A percentile compares a stretch with the other conserved stretches of the same genome.
phyloP scores from a whole-genome alignment of 2,329 filamentous ascomycete species.

The Aureobasidium pullulans region DNA sequence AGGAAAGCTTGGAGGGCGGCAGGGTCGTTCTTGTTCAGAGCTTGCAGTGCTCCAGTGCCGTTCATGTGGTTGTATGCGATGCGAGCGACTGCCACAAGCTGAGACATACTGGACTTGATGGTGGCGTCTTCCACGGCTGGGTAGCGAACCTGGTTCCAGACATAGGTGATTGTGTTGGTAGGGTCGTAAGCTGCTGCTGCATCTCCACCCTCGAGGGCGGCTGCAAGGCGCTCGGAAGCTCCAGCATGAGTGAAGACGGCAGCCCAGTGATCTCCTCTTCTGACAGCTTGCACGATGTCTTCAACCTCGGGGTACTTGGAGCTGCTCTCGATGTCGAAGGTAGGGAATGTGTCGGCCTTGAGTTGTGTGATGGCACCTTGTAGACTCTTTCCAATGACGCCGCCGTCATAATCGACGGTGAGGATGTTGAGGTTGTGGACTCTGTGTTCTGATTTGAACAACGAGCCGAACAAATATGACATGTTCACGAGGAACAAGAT shows the following conservation, averaged over 20 bases:
- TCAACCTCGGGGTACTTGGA: conserved; percentile 11
- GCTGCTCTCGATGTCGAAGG: not conserved
- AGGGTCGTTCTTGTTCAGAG: conserved; percentile 23
- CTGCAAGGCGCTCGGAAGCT: conserved; percentile 31
- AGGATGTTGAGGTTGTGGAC: conserved; percentile 23
- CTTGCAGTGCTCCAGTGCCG: conserved; percentile 22
- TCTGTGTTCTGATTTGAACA: conserved; percentile 18
- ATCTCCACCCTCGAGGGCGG: conserved; percentile 29
- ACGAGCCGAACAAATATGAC: conserved; percentile 23
- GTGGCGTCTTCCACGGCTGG: conserved; percentile 30
- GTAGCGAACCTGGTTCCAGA: conserved; percentile 43
- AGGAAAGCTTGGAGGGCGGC: conserved; percentile 30
- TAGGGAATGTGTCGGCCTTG: conserved; percentile 1
- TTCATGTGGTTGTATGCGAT: conserved; percentile 30
- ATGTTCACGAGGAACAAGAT: conserved; percentile 22
- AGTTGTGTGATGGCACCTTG: not conserved
- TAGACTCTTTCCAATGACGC: conserved; percentile 15
- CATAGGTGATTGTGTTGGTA: conserved; percentile 30
- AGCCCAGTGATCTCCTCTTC: conserved; percentile 25
- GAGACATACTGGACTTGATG: conserved; percentile 27
- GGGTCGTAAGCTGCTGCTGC: conserved; percentile 31
- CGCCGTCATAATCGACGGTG: conserved; percentile 26
- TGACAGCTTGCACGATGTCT: conserved; percentile 23
- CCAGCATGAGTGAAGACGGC: conserved; percentile 24
- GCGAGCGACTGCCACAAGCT: conserved; percentile 28